Evolutionary conservation across 192 early-diverging fungal species (phyloP).

Genomic region (Entomortierella parvispora): DNA sequence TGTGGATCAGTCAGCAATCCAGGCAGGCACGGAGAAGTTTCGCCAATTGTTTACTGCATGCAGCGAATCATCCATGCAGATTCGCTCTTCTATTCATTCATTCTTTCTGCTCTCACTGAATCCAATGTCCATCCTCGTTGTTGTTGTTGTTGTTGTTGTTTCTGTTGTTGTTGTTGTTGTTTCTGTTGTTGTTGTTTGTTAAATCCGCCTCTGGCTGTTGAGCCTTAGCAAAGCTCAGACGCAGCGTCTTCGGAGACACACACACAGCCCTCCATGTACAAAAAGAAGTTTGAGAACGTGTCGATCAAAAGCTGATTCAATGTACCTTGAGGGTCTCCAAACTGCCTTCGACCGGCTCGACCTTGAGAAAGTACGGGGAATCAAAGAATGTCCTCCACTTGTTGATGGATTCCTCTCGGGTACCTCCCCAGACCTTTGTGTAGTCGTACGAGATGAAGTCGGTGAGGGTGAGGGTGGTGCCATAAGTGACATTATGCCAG

Average conservation of each 20-base stretch:
- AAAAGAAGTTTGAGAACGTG: neutral
- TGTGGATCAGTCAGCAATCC: slow-evolving; percentile 1
- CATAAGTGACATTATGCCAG: slow-evolving; percentile 65
- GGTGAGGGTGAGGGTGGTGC: slow-evolving; percentile 52
- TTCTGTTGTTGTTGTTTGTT: slow-evolving; percentile 1
- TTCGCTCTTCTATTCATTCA: too few relatives aligned
- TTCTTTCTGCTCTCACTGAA: too few relatives aligned
- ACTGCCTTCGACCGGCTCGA: slow-evolving; percentile 63
- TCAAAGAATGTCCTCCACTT: slow-evolving; percentile 69
- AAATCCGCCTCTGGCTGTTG: neutral
- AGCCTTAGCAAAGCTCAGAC: neutral
- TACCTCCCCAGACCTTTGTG: slow-evolving; percentile 66
- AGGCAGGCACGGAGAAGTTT: too few relatives aligned
- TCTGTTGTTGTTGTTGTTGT: slow-evolving; percentile 5
- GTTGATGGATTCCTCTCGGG: slow-evolving; percentile 57
- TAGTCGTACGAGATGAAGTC: slow-evolving; percentile 65
- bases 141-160: neutral
- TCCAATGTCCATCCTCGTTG: too few relatives aligned
- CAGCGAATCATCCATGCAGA: too few relatives aligned
- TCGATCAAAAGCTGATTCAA: neutral
- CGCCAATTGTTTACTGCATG: too few relatives aligned
- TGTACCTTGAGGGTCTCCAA: slow-evolving; percentile 61
- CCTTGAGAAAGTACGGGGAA: slow-evolving; percentile 59
- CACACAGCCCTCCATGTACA: neutral
- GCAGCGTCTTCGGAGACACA: neutral